Evolutionary conservation across 1,284 basidiomycete genomes (phyloP), one percentile per base, ranked within the genome.

Genomic region (Takashimella koratensis): DNA sequence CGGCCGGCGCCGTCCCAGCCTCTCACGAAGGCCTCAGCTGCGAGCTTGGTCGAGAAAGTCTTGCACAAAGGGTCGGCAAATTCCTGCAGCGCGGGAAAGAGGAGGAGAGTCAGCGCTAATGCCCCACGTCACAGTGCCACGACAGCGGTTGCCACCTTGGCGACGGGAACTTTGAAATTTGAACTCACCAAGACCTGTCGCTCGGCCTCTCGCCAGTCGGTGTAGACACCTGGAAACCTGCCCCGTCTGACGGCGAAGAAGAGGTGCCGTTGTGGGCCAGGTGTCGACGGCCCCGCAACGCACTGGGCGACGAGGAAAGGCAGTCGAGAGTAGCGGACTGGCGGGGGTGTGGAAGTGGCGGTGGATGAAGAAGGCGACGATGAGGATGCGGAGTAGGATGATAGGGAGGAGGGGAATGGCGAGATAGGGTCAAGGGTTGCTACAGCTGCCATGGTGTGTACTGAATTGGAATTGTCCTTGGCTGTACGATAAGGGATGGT

Each of bases 1-100:
- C 60, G 46, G 16, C 66, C 66, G 13, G 60, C 59, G n/a, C 68
- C 66, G 43, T 68, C 55, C 68, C 68, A 70, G 2, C 68, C 68
- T 21, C 42, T 40, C 11, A 70, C 57, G 49, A 55, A 68, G 0
- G 66, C 68, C 41, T 66, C 53, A 10, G 68, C 68, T 5, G 67
- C 67, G 20, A 67, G 45, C 23, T 53, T 49, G 5, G 68, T 65
- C 2, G 65, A 68, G 42, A 68, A 70, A 6, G 63, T 65, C 47
- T 64, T 65, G 56, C 54, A 59, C 12, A 59, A 46, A 6, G 63
- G 62, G 22, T 56, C 62, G 12, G 63, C 58, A 43, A 65, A 53
- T 39, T 58, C 41, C 65, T 64, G 48, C 16, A 47, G n/a, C 16
- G 24, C 49, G 16, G 25, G 19, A 19, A 10, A 24, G 22, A 16